Conservation (phyloP, 1,284 basidiomycete species). For the Mycosarcoma mackinlayi region DNA sequence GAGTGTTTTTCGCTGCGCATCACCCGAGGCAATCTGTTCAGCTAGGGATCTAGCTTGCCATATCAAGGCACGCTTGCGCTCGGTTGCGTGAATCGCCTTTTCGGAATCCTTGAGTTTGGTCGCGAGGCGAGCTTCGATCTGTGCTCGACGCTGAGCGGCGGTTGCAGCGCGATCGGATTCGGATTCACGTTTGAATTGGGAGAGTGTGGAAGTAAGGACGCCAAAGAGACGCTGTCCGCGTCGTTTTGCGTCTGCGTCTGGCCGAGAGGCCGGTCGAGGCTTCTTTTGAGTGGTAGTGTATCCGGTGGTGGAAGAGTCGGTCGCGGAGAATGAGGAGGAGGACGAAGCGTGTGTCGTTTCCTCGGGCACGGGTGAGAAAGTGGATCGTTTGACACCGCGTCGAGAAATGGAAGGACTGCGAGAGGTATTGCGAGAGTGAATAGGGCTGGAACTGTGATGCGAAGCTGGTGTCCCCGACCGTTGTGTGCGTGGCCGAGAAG, state of each 20-base stretch:
- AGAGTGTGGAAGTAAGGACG: slow-evolving; percentile 26
- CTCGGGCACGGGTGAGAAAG: slow-evolving; percentile 29
- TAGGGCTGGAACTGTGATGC: neutral
- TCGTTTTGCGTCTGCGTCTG: slow-evolving; percentile 10
- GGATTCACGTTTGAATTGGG: slow-evolving; percentile 33
- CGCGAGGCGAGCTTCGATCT: slow-evolving; percentile 19
- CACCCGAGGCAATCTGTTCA: slow-evolving; percentile 13
- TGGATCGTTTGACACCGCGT: slow-evolving; percentile 12
- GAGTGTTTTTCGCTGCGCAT: slow-evolving; percentile 25
- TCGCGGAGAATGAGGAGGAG: neutral
- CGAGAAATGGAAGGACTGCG: slow-evolving; percentile 7
- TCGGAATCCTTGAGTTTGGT: slow-evolving; percentile 10
- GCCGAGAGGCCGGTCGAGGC: neutral
- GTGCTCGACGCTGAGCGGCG: slow-evolving; percentile 7
- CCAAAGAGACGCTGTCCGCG: slow-evolving; percentile 31
- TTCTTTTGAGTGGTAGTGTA: slow-evolving; percentile 1
- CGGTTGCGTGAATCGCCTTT: neutral
- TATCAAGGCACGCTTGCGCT: neutral
- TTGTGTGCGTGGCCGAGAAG: neutral
- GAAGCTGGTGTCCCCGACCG: slow-evolving; percentile 6
- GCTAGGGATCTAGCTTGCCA: slow-evolving; percentile 32
- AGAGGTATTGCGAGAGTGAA: slow-evolving; percentile 1
- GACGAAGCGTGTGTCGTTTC: slow-evolving; percentile 4
- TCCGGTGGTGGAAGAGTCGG: neutral
- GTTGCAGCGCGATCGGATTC: slow-evolving; percentile 9